Percentiles rank a stretch among this genome's conserved stretches.
Conservation (phyloP, 1,139 yeast species). For the Blastobotrys elegans region DNA sequence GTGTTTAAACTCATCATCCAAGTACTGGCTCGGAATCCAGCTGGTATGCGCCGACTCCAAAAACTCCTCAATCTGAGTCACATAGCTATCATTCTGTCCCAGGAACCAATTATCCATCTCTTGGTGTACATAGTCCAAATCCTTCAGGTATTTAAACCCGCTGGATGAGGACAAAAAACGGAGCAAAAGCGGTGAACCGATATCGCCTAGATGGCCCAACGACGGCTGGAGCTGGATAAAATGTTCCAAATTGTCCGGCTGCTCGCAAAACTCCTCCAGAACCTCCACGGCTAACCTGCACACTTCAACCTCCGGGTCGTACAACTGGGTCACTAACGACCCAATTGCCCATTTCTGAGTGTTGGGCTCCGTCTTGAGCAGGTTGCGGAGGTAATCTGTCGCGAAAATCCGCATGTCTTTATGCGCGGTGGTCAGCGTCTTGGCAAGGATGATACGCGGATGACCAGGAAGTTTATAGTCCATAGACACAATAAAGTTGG, state of each 20-base stretch:
- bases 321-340: constrained; percentile 61
- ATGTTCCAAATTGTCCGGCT: constrained; percentile 40
- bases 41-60: constrained; percentile 30
- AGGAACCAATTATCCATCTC: constrained; percentile 61
- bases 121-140: constrained; percentile 47
- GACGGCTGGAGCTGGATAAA: constrained; percentile 44
- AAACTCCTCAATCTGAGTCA: constrained; percentile 45
- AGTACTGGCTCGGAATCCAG: constrained; percentile 15
- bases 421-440: constrained; percentile 57
- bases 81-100: constrained; percentile 50
- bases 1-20: constrained; percentile 8
- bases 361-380: constrained; percentile 32
- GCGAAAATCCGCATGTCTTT: constrained; percentile 50
- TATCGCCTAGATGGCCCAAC: constrained; percentile 41
- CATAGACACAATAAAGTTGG: constrained; percentile 53
- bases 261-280: constrained; percentile 45
- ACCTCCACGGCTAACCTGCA: constrained; percentile 52
- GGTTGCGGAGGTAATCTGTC: constrained; percentile 47
- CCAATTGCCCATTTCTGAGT: constrained; percentile 41
- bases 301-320: constrained; percentile 58
- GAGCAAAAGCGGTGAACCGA: constrained; percentile 46
- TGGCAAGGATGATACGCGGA: constrained; percentile 59
- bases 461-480: constrained; percentile 63
- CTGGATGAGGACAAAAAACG: constrained; percentile 50
- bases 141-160: constrained; percentile 52